Evolutionary conservation across 2,329 filamentous ascomycete genomes (phyloP).

Genomic region (Didymella glomerata): DNA sequence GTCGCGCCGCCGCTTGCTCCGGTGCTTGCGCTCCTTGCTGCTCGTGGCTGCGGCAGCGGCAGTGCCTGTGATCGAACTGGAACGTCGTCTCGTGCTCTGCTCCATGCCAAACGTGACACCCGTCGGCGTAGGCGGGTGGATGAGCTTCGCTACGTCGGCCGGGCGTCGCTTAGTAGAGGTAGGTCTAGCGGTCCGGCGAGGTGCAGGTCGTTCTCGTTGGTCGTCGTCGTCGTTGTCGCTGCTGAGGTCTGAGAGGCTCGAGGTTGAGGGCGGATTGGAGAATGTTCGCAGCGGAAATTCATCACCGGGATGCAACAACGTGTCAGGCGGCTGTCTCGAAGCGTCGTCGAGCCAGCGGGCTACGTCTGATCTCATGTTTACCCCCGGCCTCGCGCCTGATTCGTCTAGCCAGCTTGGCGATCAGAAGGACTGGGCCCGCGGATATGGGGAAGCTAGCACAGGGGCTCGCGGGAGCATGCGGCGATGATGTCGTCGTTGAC

Average conservation of each 20-base stretch:
- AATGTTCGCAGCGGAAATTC: slow-evolving; percentile 49
- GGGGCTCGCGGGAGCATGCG: slow-evolving; percentile 20
- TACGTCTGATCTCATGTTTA: slow-evolving; percentile 33
- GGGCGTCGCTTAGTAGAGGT: slow-evolving; percentile 18
- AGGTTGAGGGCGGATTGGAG: slow-evolving; percentile 45
- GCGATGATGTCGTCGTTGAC: slow-evolving; percentile 12
- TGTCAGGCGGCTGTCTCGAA: slow-evolving; percentile 36
- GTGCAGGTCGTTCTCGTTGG: neutral
- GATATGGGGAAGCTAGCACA: slow-evolving; percentile 14
- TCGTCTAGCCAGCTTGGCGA: slow-evolving; percentile 29
- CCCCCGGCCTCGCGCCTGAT: slow-evolving; percentile 30
- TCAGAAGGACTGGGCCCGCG: slow-evolving; percentile 19
- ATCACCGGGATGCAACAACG: slow-evolving; percentile 47
- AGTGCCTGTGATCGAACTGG: slow-evolving; percentile 46
- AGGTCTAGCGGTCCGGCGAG: neutral
- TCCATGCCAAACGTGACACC: slow-evolving; percentile 27
- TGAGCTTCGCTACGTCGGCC: slow-evolving; percentile 34
- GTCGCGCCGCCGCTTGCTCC: slow-evolving; percentile 36
- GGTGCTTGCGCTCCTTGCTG: slow-evolving; percentile 36
- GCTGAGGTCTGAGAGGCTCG: slow-evolving; percentile 36
- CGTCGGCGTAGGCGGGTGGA: slow-evolving; percentile 45
- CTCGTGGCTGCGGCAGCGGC: slow-evolving; percentile 33
- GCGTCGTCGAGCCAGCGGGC: slow-evolving; percentile 46
- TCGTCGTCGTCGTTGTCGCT: slow-evolving; percentile 30
- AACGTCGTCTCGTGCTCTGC: slow-evolving; percentile 41